Evolutionary conservation across 2,329 filamentous ascomycete genomes (phyloP), one percentile per base, ranked within the genome.

Genomic region (Aspergillus sp.): DNA sequence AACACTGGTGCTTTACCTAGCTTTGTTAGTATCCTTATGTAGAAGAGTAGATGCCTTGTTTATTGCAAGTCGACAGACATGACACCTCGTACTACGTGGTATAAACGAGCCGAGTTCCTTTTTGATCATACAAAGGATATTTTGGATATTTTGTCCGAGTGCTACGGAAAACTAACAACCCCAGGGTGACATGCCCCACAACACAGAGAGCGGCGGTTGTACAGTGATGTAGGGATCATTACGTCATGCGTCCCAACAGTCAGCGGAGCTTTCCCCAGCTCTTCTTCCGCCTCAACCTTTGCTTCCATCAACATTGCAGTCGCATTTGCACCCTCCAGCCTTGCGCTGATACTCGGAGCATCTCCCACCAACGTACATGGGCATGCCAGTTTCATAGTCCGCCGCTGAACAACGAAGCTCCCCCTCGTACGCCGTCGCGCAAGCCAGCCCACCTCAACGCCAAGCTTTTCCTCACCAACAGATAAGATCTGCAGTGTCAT

Each of bases 181-280:
- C n/a, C 34, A 13, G 15, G 34, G 34, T n/a, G 15, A 41, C 48
- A 19, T 22, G 34, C 48, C 47, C 48, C 47, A 50, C 9, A 22
- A 3, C 12, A 30, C 9, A 30, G 9, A 30, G 27, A 9, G 27
- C 9, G 27, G 27, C 9, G 27, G 27, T 30, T 30, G 27, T 30
- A 30, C 27, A 30, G 6, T 24, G 20, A 20, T 51, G 13, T 2
- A n/a, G 19, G 20, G 9, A 6, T 41, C 9, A 42, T 54, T 54
- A 54, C 44, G 51, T 54, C 51, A 54, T 48, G 33, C 44, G 11
- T 24, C 51, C 51, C 51, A 54, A 54, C 51, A 13, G 37, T 41
- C 30, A 53, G 27, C 27, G 8, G 27, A 30, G 13, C 30, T 46
- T 30, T 45, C 48, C 49, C 49, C 33, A 57, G 50, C 30, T 57